Evolutionary conservation across 2,329 filamentous ascomycete genomes (phyloP), one percentile per base, ranked within the genome.

Genomic region (Sporothrix dimorphospora): DNA sequence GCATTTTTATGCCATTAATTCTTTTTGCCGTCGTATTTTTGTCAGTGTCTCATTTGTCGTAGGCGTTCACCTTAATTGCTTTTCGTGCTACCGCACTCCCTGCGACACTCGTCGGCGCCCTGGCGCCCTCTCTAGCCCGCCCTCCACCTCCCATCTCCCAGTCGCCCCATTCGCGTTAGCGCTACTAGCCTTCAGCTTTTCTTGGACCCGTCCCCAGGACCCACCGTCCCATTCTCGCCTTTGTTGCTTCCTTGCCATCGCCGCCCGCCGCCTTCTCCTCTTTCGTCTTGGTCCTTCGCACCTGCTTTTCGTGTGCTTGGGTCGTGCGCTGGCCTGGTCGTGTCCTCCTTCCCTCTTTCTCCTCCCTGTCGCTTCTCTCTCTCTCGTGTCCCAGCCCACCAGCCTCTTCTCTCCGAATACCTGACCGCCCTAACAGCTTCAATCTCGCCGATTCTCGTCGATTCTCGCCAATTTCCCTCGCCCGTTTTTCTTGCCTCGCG

Each of bases 121-220:
- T n/a, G 38, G 66, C 47, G 47, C 49, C 66, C 49, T 55, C 66
- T 40, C 49, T 11, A 24, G 11, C 24, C 68, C 40, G 49, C 67
- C 30, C 67, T 57, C 67, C 51, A 67, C 57, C 63, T 21, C n/a
- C 70, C 70, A 59, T 63, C 53, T 53, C 55, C 30, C 65, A 4
- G 27, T 47, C 63, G 30, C 65, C 71, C 65, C 21, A 69, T 69
- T 61, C 16, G 70, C 34, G 53, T 59, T 72, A 72, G 71, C 65
- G 53, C 71, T 40, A 47, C 65, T 72, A 61, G 65, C 71, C 55
- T 63, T 69, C 71, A 69, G 71, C 71, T 72, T 69, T 69, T 67
- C 65, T 51, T n/a, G 63, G 34, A 16, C 47, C n/a, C 27, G 65
- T 40, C 63, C 38, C 12, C 38, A 27, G 59, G 45, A 19, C 40